phyloP scores from a whole-genome alignment of 257 asterid genomes.

The Nicotiana sylvestris region DNA sequence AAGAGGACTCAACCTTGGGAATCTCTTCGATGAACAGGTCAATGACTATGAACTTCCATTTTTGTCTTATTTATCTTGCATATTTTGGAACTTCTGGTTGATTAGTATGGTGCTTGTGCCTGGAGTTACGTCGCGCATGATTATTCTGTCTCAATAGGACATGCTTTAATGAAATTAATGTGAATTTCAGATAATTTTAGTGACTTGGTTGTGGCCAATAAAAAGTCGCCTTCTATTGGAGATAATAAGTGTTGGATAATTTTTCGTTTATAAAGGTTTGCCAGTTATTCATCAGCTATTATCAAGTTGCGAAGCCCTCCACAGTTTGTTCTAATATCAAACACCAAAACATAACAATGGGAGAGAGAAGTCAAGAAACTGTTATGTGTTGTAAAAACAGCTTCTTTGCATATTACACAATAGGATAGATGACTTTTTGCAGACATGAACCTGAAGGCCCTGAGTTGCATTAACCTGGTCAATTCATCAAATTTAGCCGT shows the following conservation, averaged over 20 bases:
- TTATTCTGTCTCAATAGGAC: background rate
- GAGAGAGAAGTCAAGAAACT: background rate
- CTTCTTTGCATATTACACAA: background rate
- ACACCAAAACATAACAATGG: background rate
- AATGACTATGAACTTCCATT: background rate
- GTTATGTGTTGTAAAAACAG: background rate
- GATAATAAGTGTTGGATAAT: background rate
- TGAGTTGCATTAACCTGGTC: slow-evolving; percentile 3
- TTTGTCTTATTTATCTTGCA: background rate
- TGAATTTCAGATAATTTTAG: background rate
- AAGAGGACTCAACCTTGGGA: slow-evolving; percentile 82
- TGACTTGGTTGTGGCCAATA: background rate
- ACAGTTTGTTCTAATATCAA: background rate
- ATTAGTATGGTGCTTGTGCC: background rate
- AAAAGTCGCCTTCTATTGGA: no score
- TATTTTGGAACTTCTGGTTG: background rate
- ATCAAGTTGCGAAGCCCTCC: background rate
- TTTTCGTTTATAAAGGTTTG: no score
- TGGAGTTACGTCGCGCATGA: background rate
- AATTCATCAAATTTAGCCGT: background rate
- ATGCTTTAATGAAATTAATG: background rate
- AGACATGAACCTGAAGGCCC: background rate
- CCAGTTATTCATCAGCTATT: no score
- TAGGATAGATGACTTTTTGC: background rate
- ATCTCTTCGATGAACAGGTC: slow-evolving; percentile 80